Conservation (phyloP, 2,329 filamentous ascomycete genomes). For the Fusarium domesticum region DNA sequence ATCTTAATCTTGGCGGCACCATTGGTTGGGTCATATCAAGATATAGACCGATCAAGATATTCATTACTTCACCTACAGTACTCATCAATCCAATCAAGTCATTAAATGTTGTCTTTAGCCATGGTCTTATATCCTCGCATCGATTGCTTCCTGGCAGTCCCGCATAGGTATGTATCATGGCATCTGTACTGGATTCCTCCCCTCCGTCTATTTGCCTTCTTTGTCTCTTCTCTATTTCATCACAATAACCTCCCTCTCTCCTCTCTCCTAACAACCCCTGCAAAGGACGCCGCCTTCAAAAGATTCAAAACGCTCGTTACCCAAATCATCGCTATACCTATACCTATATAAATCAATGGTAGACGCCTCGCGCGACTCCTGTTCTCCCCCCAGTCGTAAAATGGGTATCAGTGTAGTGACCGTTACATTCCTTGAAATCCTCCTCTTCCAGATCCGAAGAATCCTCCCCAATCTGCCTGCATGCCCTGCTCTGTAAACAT, state of each 20-base stretch:
- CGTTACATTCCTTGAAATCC: constrained; percentile 44
- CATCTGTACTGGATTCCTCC: neutral
- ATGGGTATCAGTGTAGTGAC: constrained; percentile 40
- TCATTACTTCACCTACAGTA: too few species aligned
- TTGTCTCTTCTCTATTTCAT: neutral
- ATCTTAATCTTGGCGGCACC: too few species aligned
- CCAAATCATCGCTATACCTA: neutral
- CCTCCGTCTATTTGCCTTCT: neutral
- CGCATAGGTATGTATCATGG: too few species aligned
- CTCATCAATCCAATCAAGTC: too few species aligned
- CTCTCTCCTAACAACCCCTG: neutral
- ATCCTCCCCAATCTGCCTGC: constrained; percentile 46
- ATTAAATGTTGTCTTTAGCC: too few species aligned
- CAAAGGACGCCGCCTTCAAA: neutral
- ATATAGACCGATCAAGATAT: too few species aligned
- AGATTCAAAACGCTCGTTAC: constrained; percentile 7
- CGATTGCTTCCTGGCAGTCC: too few species aligned
- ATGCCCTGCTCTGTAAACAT: constrained; percentile 49
- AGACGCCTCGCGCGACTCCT: constrained; percentile 27
- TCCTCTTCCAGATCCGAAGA: constrained; percentile 44
- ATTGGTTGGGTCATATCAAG: too few species aligned
- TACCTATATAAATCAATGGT: constrained; percentile 13
- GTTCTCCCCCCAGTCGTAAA: constrained; percentile 30
- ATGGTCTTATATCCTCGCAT: too few species aligned
- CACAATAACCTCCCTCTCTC: neutral